Base-by-base conservation (phyloP, 1,284 basidiomycete genomes). In the Ustilago lituana region DNA sequence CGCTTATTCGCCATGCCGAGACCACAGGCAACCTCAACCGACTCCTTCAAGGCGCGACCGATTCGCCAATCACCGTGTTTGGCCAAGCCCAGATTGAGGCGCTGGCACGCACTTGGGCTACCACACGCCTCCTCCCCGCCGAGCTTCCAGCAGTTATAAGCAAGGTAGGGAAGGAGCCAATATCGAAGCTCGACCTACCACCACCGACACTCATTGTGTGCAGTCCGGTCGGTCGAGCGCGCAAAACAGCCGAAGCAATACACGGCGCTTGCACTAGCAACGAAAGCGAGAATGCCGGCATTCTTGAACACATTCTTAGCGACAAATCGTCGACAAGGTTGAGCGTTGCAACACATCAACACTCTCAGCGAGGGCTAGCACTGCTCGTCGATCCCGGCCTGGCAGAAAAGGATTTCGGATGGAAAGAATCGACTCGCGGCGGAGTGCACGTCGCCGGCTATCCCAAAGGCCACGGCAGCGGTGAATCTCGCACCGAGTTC, bases 1-100 rank as follows among this genome's bases (percentile, higher is more conserved):
- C 75, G 3, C 60, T 80, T 8, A 61, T 78, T n/a, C 72, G 78
- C 6, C 78, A 80, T 54, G 74, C 56, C 12, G 66, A 80, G 47
- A 78, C 78, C 2, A 68, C 62, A 4, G 78, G 72, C n/a, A 80
- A 80, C 54, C 65, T 73, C 31, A 73, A 77, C 15, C 72, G 69
- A 5, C 41, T 80, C 5, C 64, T 80, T 5, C 78, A 80, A 53
- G 78, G 78, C 15, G 65, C 71, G 9, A 72, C 77, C 5, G 78
- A 80, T 39, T 77, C 77, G 7, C 73, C 74, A 1, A 37, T 80
- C 9, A 73, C 77, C 3, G 45, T 58, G 5, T 57, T 51, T 17
- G 78, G 78, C 3, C 55, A 72, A 23, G 55, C 59, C n/a, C 78
- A 80, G 60, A 58, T 77, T 12, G 50, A 67, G 33, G 58, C 63